Evolutionary conservation across 257 asterid genomes (phyloP).

Genomic region (Gentiana macrophylla): DNA sequence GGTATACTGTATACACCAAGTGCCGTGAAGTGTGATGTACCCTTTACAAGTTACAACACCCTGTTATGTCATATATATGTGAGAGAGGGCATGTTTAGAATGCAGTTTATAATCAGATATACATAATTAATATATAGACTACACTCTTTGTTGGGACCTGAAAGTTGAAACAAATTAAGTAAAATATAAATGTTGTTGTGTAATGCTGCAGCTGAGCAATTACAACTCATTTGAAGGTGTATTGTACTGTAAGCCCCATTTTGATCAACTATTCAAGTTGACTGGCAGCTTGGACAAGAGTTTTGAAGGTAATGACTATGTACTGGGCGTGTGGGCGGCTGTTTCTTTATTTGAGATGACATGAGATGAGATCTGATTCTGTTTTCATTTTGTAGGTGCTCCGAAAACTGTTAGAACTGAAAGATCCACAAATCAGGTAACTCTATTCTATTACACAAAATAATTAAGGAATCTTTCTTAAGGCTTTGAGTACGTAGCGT

Average conservation of each 20-base stretch:
- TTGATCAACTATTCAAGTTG: constrained; percentile 72
- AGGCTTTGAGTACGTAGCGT: no score
- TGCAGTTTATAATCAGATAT: no score
- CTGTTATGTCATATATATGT: no score
- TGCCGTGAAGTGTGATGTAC: no score
- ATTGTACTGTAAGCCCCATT: constrained; percentile 74
- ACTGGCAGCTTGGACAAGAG: constrained; percentile 85
- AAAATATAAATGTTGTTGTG: no score
- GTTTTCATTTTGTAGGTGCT: constrained; percentile 26
- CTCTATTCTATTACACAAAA: not conserved
- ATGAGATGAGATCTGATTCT: not conserved
- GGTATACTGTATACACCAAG: no score
- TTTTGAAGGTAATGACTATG: constrained; percentile 47
- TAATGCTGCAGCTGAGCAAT: constrained; percentile 61
- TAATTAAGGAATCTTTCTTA: no score
- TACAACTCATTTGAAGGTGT: constrained; percentile 77
- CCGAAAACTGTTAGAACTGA: constrained; percentile 47
- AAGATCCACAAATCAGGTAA: constrained; percentile 43
- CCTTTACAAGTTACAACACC: no score
- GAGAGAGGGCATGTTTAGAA: no score
- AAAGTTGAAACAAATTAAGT: no score
- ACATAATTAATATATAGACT: no score
- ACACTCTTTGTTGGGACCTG: no score
- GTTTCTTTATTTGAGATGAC: not conserved
- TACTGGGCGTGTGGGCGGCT: not conserved